These are phyloP conservation scores for Tuber magnatum DNA, from an alignment of 495 filamentous ascomycete species.

Conservation along the genomic window DNA sequence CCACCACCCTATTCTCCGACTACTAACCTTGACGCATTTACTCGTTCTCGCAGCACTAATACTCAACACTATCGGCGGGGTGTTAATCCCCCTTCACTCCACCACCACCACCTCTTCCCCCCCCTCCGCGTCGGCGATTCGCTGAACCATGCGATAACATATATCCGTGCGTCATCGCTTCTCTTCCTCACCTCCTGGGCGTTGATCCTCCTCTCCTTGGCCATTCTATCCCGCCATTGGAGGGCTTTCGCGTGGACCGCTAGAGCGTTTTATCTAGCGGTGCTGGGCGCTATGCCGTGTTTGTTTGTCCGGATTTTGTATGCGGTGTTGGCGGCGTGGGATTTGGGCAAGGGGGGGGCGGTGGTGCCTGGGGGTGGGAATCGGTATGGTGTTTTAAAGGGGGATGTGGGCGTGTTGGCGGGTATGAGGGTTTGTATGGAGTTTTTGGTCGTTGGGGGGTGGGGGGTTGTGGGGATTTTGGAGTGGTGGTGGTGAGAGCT, in stretches of 20 bases:
- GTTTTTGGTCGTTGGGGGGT: background rate
- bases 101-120: background rate
- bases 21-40: background rate
- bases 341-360: background rate
- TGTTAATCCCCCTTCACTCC: background rate
- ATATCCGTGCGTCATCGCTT: background rate
- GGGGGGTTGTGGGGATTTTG: background rate
- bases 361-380: background rate
- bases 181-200: background rate
- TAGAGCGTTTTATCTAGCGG: background rate
- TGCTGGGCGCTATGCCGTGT: background rate
- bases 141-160: background rate
- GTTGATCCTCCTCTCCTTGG: background rate
- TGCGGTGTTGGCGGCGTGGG: background rate
- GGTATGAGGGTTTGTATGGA: background rate
- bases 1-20: background rate
- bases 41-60: background rate
- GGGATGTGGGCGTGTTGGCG: background rate
- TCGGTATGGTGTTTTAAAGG: background rate
- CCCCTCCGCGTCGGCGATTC: background rate
- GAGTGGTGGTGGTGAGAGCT: background rate
- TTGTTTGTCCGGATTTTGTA: background rate
- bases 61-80: background rate
- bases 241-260: background rate
- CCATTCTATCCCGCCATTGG: background rate